Evolutionary conservation across 306 rosid genomes (phyloP).

Genomic region (Vicia sativa): DNA sequence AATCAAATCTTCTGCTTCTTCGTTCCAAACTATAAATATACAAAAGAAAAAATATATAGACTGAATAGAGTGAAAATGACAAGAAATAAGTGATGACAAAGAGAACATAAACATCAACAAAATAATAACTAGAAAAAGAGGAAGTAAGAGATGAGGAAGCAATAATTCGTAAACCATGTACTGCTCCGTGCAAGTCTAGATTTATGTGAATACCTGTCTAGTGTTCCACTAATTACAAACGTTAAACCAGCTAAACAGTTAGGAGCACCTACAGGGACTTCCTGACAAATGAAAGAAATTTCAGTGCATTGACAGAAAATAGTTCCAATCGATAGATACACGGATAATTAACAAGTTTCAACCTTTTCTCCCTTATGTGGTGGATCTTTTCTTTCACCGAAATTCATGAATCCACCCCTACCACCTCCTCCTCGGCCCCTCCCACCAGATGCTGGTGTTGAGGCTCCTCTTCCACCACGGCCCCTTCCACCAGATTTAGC

Average conservation of each 20-base stretch:
- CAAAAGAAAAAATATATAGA: conserved; percentile 24
- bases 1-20: conserved; percentile 97
- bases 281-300: conserved; percentile 59
- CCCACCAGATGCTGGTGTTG: conserved; percentile 63
- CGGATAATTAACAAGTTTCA: conserved; percentile 28
- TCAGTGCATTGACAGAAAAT: conserved; percentile 30
- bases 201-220: conserved; percentile 72
- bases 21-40: conserved; percentile 77
- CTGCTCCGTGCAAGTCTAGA: conserved; percentile 13
- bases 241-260: conserved; percentile 83
- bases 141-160: conserved; percentile 24
- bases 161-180: conserved; percentile 1
- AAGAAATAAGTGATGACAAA: conserved; percentile 5
- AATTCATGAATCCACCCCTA: conserved; percentile 94
- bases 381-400: conserved; percentile 95
- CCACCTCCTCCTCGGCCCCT: conserved; percentile 90
- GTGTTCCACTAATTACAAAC: conserved; percentile 96
- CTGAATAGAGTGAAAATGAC: conserved; percentile 27
- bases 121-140: neutral
- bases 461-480: conserved; percentile 76
- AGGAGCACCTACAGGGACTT: conserved; percentile 93
- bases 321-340: conserved; percentile 27
- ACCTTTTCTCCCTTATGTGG: conserved; percentile 99
- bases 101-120: conserved; percentile 15
- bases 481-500: conserved; percentile 80